phyloP scores from a whole-genome alignment of 2,329 filamentous ascomycete genomes.

The Sclerotinia glacialis region DNA sequence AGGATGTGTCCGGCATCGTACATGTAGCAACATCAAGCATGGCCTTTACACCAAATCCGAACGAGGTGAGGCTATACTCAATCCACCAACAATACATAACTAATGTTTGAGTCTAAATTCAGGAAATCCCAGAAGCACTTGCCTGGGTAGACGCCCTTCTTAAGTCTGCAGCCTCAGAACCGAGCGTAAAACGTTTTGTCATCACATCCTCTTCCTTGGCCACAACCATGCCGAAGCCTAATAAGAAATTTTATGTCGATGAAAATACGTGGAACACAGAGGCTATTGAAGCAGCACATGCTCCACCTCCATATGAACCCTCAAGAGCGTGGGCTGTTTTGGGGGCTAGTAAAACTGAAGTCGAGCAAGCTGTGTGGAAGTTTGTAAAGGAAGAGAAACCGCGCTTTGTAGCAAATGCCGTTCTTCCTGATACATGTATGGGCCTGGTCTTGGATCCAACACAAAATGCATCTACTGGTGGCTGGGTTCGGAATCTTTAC shows the following conservation, averaged over 20 bases:
- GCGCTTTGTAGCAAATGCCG: slow-evolving; percentile 35
- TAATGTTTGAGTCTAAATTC: not conserved
- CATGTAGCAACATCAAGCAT: slow-evolving; percentile 44
- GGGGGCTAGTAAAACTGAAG: slow-evolving; percentile 42
- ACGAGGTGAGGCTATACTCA: slow-evolving; percentile 36
- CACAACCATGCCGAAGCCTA: slow-evolving; percentile 29
- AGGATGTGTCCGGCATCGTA: slow-evolving; percentile 39
- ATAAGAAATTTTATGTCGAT: slow-evolving; percentile 30
- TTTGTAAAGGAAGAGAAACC: slow-evolving; percentile 40
- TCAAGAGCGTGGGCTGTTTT: slow-evolving; percentile 37
- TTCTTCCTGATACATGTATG: slow-evolving; percentile 28
- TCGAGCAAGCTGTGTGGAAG: slow-evolving; percentile 43
- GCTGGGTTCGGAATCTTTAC: slow-evolving; percentile 29
- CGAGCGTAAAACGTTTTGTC: slow-evolving; percentile 43
- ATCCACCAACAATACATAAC: not conserved
- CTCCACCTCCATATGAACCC: slow-evolving; percentile 39
- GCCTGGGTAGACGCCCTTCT: slow-evolving; percentile 37
- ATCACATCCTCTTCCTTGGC: slow-evolving; percentile 40
- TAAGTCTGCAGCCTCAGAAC: slow-evolving; percentile 40
- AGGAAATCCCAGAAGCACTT: slow-evolving; percentile 40
- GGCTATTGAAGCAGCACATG: slow-evolving; percentile 41
- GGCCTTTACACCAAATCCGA: slow-evolving; percentile 41
- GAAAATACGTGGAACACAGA: slow-evolving; percentile 41
- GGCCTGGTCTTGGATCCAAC: slow-evolving; percentile 26
- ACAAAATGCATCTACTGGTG: slow-evolving; percentile 30